Evolutionary conservation across 257 asterid species (phyloP), one percentile per base, ranked within the genome.

Genomic region (Nicotiana otophora): DNA sequence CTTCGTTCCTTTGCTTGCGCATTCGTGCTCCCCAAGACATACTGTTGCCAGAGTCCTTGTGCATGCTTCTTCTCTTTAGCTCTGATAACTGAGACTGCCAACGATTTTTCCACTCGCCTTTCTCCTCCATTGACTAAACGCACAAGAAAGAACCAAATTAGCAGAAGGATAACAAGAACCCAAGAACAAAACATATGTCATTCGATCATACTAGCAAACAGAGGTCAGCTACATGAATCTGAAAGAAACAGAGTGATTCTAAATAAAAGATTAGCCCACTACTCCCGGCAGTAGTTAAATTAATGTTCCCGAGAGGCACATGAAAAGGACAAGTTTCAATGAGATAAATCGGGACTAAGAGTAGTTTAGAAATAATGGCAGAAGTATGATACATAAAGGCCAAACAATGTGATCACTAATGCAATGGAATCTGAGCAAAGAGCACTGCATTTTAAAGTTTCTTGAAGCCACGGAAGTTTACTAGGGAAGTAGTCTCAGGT

Each of bases 1-100:
- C n/a, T 77, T 87, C 87, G 3, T 86, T 81, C 80, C 92, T 91
- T 88, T 90, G 94, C 88, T 86, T 83, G 36, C 97, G 95, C 86
- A 95, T 86, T 81, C 91, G 85, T 7, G 95, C 98, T 3, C 90
- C 97, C 98, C 98, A 95, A 4, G 98, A 95, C 89, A 84, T 90
- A 78, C 78, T 77, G 51, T 85, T 90, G 2, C 67, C 76, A 1
- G 86, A 57, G 58, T 91, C 90, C 87, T 89, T 93, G 42, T 86
- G 72, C 87, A 19, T 61, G 64, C 97, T 91, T 89, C 93, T 87
- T 84, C 84, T 86, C 87, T 92, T 90, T 15, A 95, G 90, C 84
- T 85, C 97, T 14, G 97, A 90, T 54, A 95, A 84, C 81, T 93
- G 98, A 66, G 89, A 83, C 89, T 92, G 92, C 97, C 98, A 93